Base-by-base conservation (phyloP, 202 grass and related monocot species). In the Schoenoplectus tabernaemontani region DNA sequence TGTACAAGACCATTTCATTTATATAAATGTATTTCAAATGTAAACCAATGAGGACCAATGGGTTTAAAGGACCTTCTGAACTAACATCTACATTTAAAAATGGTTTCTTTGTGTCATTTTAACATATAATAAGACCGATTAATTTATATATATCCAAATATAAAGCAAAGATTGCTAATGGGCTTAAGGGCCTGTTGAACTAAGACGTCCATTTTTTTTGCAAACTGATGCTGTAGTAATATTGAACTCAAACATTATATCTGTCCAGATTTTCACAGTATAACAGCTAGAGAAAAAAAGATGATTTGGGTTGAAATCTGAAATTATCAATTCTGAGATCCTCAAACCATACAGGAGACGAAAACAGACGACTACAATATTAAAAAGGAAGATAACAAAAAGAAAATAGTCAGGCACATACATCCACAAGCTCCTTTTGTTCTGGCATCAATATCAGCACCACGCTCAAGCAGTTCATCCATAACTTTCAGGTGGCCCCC, bases 371-470 rank as follows among this genome's bases (percentile, higher is more conserved):
- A 1, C 26, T 30, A 56, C 15, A 56, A 11, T 1, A n/a, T 19
- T 17, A n/a, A 58, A 16, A 42, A 67, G 11, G 0, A 24, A 71
- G 16, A 67, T 4, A 82, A 64, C 20, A 37, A 7, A 63, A 47
- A 37, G 5, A 5, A 37, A 86, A 32, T n/a, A 60, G 38, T 17
- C 7, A 34, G 63, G 11, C 66, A 87, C 91, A 90, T 98, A 98
- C 95, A 98, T 81, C 95, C 95, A 7, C 95, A 98, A 58, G 95
- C 89, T 33, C 91, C 91, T 87, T 98, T 94, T 28, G 95, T 98
- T 81, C 91, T 85, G 77, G 95, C 95, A 78, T 98, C 95, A 50
- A 98, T 98, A 82, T 98, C 85, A 64, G 95, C 95, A 81, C 95
- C 95, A 41, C 91, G 89, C 30, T 98, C 91, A 6, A 98, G 85